Base-by-base conservation (phyloP, 495 filamentous ascomycete species). In the Thermothielavioides terrestris region DNA sequence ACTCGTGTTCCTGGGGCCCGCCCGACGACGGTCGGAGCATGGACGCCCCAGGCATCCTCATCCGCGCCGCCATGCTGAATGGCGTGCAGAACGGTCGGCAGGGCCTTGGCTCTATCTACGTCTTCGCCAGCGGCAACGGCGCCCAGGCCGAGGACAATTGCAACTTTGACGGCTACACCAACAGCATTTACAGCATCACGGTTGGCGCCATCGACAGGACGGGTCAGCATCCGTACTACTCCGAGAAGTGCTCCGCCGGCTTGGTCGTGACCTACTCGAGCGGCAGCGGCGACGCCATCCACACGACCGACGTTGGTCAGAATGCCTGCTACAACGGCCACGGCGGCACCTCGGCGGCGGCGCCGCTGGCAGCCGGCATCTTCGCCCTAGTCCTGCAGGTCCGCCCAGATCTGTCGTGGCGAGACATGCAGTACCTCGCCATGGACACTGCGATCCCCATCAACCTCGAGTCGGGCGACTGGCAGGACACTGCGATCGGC, bases 121-220 rank as follows among this genome's bases (percentile, higher is more conserved):
- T 98, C 41, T 98, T 98, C 67, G 92, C 92, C 15, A 92, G 90
- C 53, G 92, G 92, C 49, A 98, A 98, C 62, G 92, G 92, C 30
- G 94, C 89, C 21, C 66, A 69, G n/a, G 76, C 61, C 40, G 90
- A 85, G 34, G 92, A 98, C 62, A 96, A 98, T 69, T 98, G 92
- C 78, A 98, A 98, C 63, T 98, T 97, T 60, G 92, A 98, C 62
- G 92, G 92, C 10, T 98, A 98, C 66, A 97, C 94, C 55, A 98
- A 98, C 70, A 95, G 89, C 61, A 98, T 98, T 49, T 98, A 97
- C 75, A 95, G 88, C 61, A 89, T 98, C 58, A 95, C 90, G 2
- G 89, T 97, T 26, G 92, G 94, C 17, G 92, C 91, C 26, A 84
- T 98, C 59, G 91, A 95, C 62, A 72, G 87, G 39, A 81, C 86